Evolutionary conservation across 2,329 filamentous ascomycete species (phyloP), one percentile per base, ranked within the genome.

Genomic region (Xylariales sp.): DNA sequence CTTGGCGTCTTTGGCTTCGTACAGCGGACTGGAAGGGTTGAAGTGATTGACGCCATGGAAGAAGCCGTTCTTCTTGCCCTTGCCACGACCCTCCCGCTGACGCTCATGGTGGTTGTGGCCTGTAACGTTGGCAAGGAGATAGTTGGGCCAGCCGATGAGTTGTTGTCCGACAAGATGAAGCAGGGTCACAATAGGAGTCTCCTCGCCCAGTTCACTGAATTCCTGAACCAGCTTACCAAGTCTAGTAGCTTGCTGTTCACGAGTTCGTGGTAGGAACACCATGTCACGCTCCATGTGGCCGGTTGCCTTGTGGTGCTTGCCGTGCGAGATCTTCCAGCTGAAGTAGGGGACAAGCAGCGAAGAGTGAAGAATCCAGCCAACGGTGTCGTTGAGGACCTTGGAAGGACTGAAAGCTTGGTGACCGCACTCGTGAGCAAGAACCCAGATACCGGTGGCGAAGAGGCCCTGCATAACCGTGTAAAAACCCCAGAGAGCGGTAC

Each of bases 271-370:
- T n/a, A 97, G 76, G 63, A 96, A 97, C 49, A 97, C 93, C 93
- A 98, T 98, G 69, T 98, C 93, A 54, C 91, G 88, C 70, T 94
- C 89, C 70, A 98, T 83, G 76, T 98, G 81, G 56, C 90, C 93
- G 28, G 93, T 98, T 50, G 90, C 89, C 79, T 97, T 97, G 86
- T 98, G 93, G 75, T 98, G 93, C 81, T 95, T 95, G 73, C 88
- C 86, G 73, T 98, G 93, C 52, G 89, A 95, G 69, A 97, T 90
- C 73, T 98, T 95, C 93, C 93, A 98, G 62, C 88, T 95, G 74
- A 96, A 98, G 74, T 97, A 98, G 16, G 93, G 93, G 36, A 98
- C 91, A 43, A 96, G 75, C 28, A 96, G 80, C 32, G 81, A 66
- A 27, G 90, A 95, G 73, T 97, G 91, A 55, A 88, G 80, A 62